Percentiles rank a stretch among this genome's conserved stretches.
phyloP scores from a whole-genome alignment of 2,329 filamentous ascomycete genomes.

The Fusarium mundagurra region DNA sequence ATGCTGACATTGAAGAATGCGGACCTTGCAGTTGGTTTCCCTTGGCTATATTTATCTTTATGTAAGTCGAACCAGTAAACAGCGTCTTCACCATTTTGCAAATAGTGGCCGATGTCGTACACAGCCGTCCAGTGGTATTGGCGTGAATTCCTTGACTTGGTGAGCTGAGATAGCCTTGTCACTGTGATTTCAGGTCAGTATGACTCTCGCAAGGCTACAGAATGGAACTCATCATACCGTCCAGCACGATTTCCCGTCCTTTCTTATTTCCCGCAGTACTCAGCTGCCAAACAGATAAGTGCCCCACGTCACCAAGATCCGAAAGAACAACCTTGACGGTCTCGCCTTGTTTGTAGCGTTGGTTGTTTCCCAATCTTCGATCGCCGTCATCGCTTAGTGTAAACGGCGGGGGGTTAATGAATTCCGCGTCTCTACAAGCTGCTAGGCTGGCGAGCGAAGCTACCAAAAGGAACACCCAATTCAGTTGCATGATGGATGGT shows the following conservation, averaged over 20 bases:
- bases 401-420: not conserved
- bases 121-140: not conserved
- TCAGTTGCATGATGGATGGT: not conserved
- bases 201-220: too few species aligned
- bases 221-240: too few species aligned
- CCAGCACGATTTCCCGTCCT: too few species aligned
- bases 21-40: not conserved
- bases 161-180: too few species aligned
- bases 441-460: not conserved
- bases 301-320: rapidly evolving
- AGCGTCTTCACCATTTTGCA: not conserved
- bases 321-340: rapidly evolving
- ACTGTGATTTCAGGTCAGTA: not conserved
- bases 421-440: rapidly evolving
- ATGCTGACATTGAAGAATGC: not conserved
- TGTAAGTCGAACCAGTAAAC: not conserved
- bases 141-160: rapidly evolving
- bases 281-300: not conserved
- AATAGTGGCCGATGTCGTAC: not conserved
- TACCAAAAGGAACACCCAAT: not conserved
- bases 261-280: too few species aligned
- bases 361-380: not conserved
- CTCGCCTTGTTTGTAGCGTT: not conserved
- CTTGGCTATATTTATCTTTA: too few species aligned
- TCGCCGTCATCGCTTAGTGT: rapidly evolving